phyloP scores from a whole-genome alignment of 129 eudicot genomes.

The Artemisia annua region DNA sequence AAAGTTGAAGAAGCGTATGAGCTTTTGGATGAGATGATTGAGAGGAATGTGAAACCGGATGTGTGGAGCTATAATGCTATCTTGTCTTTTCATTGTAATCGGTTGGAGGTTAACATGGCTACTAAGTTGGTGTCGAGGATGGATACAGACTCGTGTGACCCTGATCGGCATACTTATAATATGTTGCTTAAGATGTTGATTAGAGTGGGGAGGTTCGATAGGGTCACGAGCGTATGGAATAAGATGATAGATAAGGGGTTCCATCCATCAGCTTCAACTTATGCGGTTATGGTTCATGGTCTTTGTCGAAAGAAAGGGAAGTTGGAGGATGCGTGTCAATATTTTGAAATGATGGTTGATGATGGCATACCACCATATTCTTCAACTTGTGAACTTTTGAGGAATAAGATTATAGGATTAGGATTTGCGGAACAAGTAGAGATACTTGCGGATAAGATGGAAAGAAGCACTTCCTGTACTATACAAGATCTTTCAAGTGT shows the following conservation, averaged over 20 bases:
- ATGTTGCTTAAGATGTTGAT: slow-evolving; percentile 87
- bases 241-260: slow-evolving; percentile 66
- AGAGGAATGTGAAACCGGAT: slow-evolving; percentile 57
- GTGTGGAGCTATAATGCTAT: slow-evolving; percentile 83
- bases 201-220: slow-evolving; percentile 72
- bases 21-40: slow-evolving; percentile 74
- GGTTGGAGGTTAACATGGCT: slow-evolving; percentile 74
- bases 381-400: slow-evolving; percentile 66
- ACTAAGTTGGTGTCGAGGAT: slow-evolving; percentile 62
- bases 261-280: slow-evolving; percentile 74
- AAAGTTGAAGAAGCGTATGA: slow-evolving; percentile 70
- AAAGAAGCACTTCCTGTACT: slow-evolving; percentile 65
- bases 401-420: slow-evolving; percentile 62
- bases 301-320: slow-evolving; percentile 75
- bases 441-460: slow-evolving; percentile 89
- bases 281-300: slow-evolving; percentile 94
- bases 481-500: slow-evolving; percentile 58
- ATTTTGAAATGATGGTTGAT: slow-evolving; percentile 92
- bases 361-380: slow-evolving; percentile 86
- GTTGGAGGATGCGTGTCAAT: slow-evolving; percentile 73
- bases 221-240: slow-evolving; percentile 61
- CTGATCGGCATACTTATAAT: slow-evolving; percentile 78
- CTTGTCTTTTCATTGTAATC: slow-evolving; percentile 68
- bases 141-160: slow-evolving; percentile 53
- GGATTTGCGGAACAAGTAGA: slow-evolving; percentile 65